phyloP scores from a whole-genome alignment of 176 grass and related monocot genomes.

The Guadua angustifolia region DNA sequence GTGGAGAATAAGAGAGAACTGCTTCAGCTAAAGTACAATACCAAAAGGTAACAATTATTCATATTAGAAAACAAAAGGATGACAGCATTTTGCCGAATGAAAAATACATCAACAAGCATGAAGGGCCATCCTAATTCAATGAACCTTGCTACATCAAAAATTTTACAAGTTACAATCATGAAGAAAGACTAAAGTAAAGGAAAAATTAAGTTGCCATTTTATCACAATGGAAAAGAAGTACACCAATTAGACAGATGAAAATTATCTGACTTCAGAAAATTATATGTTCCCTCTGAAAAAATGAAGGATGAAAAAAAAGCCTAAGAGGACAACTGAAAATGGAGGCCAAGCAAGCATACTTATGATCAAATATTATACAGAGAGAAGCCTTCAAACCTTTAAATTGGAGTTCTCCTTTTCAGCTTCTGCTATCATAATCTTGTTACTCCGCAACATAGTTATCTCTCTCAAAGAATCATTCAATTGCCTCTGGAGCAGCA shows the following conservation, averaged over 20 bases:
- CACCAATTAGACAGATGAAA: conserved; percentile 9
- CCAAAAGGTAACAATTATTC: too few relatives aligned
- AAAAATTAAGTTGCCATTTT: not conserved
- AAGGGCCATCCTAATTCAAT: too few relatives aligned
- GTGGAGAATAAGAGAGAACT: too few relatives aligned
- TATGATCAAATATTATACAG: conserved; percentile 22
- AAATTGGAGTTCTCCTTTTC: conserved; percentile 75
- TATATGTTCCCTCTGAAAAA: not conserved
- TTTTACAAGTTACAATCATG: not conserved
- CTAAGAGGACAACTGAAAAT: conserved; percentile 15
- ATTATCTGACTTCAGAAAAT: conserved; percentile 1
- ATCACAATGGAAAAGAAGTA: not conserved
- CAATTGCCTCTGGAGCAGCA: conserved; percentile 63
- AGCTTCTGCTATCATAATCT: conserved; percentile 59
- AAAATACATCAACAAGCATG: too few relatives aligned
- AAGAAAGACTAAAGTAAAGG: conserved; percentile 1
- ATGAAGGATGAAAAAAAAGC: not conserved
- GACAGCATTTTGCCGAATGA: too few relatives aligned
- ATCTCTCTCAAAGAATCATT: conserved; percentile 66
- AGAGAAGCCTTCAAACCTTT: conserved; percentile 60
- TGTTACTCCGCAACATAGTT: conserved; percentile 56
- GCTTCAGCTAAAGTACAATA: too few relatives aligned
- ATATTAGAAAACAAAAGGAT: too few relatives aligned
- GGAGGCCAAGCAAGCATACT: not conserved
- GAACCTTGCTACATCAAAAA: too few relatives aligned